phyloP scores from a whole-genome alignment of 495 filamentous ascomycete species.

The Lophiotrema nucula region DNA sequence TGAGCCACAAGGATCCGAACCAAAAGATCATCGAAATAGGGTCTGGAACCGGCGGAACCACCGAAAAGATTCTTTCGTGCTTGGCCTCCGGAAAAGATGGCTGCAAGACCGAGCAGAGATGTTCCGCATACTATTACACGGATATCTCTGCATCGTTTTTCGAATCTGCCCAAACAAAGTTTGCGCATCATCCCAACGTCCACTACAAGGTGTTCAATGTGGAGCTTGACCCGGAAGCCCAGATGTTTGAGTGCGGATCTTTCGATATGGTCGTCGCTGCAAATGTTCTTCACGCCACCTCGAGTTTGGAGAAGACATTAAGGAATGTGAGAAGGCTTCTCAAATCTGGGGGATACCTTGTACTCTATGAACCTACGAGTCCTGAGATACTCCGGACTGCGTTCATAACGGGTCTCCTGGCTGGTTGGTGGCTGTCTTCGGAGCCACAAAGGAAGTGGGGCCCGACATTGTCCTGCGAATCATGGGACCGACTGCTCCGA shows the following conservation, averaged over 20 bases:
- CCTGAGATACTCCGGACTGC: background rate
- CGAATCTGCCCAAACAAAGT: background rate
- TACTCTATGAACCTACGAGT: background rate
- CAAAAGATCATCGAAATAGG: constrained; percentile 5
- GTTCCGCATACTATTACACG: background rate
- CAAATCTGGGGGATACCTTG: background rate
- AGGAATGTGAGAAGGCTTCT: background rate
- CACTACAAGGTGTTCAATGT: constrained; percentile 2
- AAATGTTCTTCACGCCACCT: constrained; percentile 2
- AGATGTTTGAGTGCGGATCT: constrained; percentile 2
- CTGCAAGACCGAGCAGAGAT: background rate
- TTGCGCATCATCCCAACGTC: background rate
- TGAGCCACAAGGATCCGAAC: constrained; percentile 6
- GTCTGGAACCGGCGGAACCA: constrained; percentile 3
- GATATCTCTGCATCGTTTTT: constrained; percentile 11
- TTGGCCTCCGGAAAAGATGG: background rate
- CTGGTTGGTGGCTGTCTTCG: constrained; percentile 4
- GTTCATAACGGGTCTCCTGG: background rate
- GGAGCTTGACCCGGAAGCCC: constrained; percentile 6
- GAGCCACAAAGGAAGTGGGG: background rate
- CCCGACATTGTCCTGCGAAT: background rate
- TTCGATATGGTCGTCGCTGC: constrained; percentile 13
- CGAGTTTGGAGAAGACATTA: background rate
- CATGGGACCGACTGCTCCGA: background rate
- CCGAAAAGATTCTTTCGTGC: background rate